These are phyloP conservation scores for Wickerhamia fluorescens DNA, from an alignment of 805 yeast species.

Conservation along the genomic window DNA sequence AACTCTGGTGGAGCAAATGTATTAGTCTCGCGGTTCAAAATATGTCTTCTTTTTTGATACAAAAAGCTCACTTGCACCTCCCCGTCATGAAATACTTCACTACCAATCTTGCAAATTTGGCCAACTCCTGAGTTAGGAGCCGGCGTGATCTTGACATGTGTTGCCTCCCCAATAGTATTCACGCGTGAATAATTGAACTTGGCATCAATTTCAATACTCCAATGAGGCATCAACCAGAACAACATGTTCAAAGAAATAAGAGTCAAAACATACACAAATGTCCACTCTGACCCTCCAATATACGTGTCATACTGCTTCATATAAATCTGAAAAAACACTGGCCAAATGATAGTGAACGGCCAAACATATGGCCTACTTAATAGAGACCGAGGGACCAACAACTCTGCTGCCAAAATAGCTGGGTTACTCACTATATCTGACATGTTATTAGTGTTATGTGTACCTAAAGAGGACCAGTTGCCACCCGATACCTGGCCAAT, in stretches of 20 bases:
- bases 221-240: slow-evolving; percentile 85
- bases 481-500: slow-evolving; percentile 1
- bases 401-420: slow-evolving; percentile 62
- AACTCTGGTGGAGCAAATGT: slow-evolving; percentile 79
- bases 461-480: slow-evolving; percentile 4
- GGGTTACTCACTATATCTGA: slow-evolving; percentile 58
- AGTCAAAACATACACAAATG: slow-evolving; percentile 76
- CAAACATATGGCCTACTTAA: slow-evolving; percentile 67
- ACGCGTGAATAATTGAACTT: slow-evolving; percentile 61
- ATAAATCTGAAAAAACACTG: slow-evolving; percentile 62
- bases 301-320: slow-evolving; percentile 65
- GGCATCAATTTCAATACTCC: slow-evolving; percentile 73
- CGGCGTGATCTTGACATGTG: slow-evolving; percentile 70
- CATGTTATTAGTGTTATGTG: too few species aligned
- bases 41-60: slow-evolving; percentile 88
- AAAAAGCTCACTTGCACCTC: slow-evolving; percentile 62
- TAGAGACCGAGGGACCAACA: slow-evolving; percentile 62
- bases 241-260: slow-evolving; percentile 67
- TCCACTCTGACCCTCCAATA: slow-evolving; percentile 92
- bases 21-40: slow-evolving; percentile 48
- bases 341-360: slow-evolving; percentile 77
- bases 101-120: slow-evolving; percentile 60
- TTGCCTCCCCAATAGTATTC: slow-evolving; percentile 50
- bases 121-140: slow-evolving; percentile 82
- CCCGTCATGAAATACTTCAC: slow-evolving; percentile 48